Percentiles rank a stretch among this genome's conserved stretches.
Conservation (phyloP, 108 stramenopile genomes). For the Nitzschia sp. region DNA sequence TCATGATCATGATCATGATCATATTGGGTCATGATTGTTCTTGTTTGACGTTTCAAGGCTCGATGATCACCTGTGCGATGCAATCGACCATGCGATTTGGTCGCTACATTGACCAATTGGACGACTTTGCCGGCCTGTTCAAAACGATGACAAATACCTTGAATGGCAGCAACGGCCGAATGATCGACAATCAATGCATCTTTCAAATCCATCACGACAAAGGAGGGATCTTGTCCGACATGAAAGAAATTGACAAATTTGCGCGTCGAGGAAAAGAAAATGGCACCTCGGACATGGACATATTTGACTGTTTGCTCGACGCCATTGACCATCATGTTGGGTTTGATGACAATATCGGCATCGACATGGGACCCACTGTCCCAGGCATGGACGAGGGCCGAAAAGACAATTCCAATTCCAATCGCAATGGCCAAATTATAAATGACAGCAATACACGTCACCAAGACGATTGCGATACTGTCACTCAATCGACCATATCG, state of each 20-base stretch:
- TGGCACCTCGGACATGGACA: constrained; percentile 46
- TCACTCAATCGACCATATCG: constrained; percentile 47
- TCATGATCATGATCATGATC: neutral
- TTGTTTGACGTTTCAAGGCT: constrained; percentile 30
- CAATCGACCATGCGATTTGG: constrained; percentile 37
- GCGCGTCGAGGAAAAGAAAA: constrained; percentile 46
- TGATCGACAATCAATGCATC: constrained; percentile 55
- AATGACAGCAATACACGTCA: constrained; percentile 50
- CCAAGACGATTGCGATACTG: constrained; percentile 44
- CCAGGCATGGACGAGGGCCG: constrained; percentile 56
- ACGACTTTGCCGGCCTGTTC: constrained; percentile 40
- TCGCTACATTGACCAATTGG: constrained; percentile 28
- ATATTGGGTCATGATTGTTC: constrained; percentile 18
- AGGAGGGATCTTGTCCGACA: constrained; percentile 34
- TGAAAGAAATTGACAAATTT: constrained; percentile 52
- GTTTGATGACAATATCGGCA: constrained; percentile 36
- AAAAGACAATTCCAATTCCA: constrained; percentile 45
- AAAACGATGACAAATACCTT: constrained; percentile 47
- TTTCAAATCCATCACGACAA: constrained; percentile 40
- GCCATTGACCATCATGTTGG: constrained; percentile 37
- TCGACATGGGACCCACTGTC: constrained; percentile 49
- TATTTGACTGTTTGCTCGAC: constrained; percentile 37
- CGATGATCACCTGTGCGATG: constrained; percentile 46
- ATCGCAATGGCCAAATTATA: constrained; percentile 62
- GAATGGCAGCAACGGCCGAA: constrained; percentile 55